These are phyloP conservation scores for Diplotaxis tenuifolia DNA, from an alignment of 345 rosid genomes.

Conservation along the genomic window DNA sequence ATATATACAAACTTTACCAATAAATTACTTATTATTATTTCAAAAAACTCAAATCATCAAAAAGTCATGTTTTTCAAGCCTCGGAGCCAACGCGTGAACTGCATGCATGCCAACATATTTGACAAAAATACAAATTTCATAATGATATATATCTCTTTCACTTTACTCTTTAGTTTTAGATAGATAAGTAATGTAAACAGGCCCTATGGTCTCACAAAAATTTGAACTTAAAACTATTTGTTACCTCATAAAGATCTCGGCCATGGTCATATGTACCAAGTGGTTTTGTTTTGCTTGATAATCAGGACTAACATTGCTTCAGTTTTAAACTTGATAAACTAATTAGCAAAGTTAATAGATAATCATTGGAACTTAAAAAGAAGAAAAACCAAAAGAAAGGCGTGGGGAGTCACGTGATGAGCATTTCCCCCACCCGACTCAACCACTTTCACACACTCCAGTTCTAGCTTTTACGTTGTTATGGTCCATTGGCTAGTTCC, in stretches of 20 bases:
- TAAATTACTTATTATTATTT: too few species aligned
- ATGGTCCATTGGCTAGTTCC: conserved; percentile 2
- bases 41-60: too few species aligned
- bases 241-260: too few species aligned
- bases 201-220: too few species aligned
- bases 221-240: too few species aligned
- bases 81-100: too few species aligned
- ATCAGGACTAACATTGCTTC: neutral
- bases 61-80: too few species aligned
- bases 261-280: neutral
- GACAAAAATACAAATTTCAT: too few species aligned
- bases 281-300: neutral
- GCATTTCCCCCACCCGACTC: conserved; percentile 8
- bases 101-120: too few species aligned
- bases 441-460: conserved; percentile 18
- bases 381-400: neutral
- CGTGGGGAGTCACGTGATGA: conserved; percentile 23
- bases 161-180: too few species aligned
- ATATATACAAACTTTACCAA: neutral
- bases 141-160: too few species aligned
- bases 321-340: neutral
- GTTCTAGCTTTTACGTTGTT: neutral
- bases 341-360: neutral
- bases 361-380: neutral
- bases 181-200: too few species aligned